phyloP scores from a whole-genome alignment of 306 rosid species.

The Casuarina cunninghamiana region DNA sequence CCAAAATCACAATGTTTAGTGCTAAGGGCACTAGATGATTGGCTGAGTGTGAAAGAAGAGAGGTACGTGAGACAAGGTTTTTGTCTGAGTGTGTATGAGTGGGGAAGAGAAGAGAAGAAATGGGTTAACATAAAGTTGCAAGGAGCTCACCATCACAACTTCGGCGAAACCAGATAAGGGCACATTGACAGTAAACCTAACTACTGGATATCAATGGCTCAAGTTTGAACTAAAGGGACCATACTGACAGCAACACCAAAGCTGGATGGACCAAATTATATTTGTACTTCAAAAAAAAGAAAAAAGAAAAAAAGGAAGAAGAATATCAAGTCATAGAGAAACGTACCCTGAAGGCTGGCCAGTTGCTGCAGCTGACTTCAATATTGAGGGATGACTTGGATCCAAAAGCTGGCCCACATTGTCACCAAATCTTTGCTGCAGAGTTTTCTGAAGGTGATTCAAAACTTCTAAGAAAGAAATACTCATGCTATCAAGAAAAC shows the following conservation, averaged over 20 bases:
- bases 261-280: no score
- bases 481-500: slow-evolving; percentile 17
- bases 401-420: slow-evolving; percentile 91
- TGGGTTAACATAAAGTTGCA: background rate
- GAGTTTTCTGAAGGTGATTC: slow-evolving; percentile 27
- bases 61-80: background rate
- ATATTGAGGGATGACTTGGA: slow-evolving; percentile 72
- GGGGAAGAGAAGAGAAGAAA: background rate
- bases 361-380: slow-evolving; percentile 84
- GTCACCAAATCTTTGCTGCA: slow-evolving; percentile 92
- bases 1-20: background rate
- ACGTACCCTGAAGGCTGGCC: slow-evolving; percentile 93
- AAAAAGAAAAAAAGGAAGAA: slow-evolving; percentile 9
- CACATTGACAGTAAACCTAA: background rate
- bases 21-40: background rate
- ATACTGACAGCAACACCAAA: no score
- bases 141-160: background rate
- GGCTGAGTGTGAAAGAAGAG: background rate
- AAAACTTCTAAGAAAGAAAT: slow-evolving; percentile 23
- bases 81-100: background rate
- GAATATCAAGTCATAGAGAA: slow-evolving; percentile 13
- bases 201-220: background rate
- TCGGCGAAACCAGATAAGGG: background rate
- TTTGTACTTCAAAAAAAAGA: background rate
- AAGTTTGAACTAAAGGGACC: no score